Evolutionary conservation across 441 rosid genomes (phyloP).

Genomic region (Corymbia citriodora): DNA sequence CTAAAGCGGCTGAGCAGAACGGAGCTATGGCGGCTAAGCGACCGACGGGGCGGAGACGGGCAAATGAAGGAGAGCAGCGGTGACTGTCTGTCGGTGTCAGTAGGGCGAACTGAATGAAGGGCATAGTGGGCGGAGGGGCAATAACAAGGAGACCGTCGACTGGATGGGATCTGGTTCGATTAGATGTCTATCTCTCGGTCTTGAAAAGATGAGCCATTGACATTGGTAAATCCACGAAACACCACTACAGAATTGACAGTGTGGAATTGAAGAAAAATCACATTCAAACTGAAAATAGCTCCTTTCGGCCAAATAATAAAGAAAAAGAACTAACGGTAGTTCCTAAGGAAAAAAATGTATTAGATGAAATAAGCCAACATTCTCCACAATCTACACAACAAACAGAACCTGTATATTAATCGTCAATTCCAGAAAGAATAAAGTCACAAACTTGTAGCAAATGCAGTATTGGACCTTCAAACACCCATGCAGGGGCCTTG

Average conservation of each 20-base stretch:
- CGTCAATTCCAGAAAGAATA: background rate
- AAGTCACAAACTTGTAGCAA: background rate
- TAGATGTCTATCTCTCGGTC: no score
- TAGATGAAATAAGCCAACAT: background rate
- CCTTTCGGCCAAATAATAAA: background rate
- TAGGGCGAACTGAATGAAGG: no score
- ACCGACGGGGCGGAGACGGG: no score
- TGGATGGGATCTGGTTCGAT: no score
- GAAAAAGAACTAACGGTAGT: background rate
- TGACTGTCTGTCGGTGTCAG: no score
- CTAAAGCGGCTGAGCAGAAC: no score
- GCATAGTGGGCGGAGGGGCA: no score
- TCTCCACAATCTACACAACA: background rate
- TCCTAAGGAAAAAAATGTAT: background rate
- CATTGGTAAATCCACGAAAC: background rate
- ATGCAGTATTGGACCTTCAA: background rate
- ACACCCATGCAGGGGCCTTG: background rate
- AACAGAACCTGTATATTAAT: background rate
- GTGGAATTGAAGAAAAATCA: background rate
- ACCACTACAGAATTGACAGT: no score
- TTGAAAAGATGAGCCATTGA: no score
- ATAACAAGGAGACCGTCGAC: no score
- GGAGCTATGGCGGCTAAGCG: no score
- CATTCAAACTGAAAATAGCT: background rate
- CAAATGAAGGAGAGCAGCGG: no score